Evolutionary conservation across 345 rosid genomes (phyloP).

Genomic region (Murraya paniculata): DNA sequence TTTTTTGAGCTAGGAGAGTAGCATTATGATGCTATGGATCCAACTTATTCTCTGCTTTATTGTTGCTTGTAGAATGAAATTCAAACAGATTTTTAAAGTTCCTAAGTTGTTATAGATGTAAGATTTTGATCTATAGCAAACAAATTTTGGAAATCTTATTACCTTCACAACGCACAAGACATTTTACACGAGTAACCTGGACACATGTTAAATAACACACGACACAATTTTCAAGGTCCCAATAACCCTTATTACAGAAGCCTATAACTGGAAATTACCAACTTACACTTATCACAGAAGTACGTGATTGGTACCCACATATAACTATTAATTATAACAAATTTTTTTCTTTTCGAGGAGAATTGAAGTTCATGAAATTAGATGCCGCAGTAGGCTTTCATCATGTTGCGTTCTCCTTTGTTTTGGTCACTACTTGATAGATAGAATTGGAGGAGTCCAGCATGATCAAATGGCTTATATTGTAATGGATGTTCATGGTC

Average conservation of each 20-base stretch:
- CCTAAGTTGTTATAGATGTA: no score
- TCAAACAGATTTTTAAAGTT: no score
- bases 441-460: constrained; percentile 46
- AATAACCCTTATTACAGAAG: neutral
- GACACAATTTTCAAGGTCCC: neutral
- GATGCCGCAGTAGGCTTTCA: constrained; percentile 55
- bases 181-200: neutral
- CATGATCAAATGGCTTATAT: constrained; percentile 59
- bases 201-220: neutral
- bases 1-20: no score
- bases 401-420: constrained; percentile 41
- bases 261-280: neutral
- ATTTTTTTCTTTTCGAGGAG: neutral
- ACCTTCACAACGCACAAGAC: neutral
- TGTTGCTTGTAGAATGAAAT: no score
- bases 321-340: neutral
- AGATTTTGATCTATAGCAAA: neutral
- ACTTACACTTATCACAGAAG: neutral
- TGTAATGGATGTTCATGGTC: constrained; percentile 56
- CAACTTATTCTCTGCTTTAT: no score
- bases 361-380: neutral
- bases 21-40: no score
- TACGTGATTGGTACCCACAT: no score
- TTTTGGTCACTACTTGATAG: constrained; percentile 19
- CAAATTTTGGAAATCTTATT: neutral